Percentiles rank a stretch among this genome's conserved stretches.
Evolutionary conservation across 108 stramenopile species (phyloP).

Genomic region (Stephanodiscus triporus): DNA sequence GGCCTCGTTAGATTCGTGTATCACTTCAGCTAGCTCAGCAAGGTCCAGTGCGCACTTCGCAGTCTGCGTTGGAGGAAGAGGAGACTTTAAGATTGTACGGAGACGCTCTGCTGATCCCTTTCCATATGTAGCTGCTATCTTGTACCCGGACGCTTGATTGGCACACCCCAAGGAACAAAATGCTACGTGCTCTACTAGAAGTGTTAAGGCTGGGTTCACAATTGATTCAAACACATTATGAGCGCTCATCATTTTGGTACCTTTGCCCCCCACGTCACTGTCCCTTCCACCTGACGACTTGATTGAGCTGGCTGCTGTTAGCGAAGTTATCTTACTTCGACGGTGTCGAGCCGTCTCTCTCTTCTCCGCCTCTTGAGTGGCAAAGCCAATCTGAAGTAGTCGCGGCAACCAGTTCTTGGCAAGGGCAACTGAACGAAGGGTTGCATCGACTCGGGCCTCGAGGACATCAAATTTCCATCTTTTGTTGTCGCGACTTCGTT

Average conservation of each 20-base stretch:
- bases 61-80: conserved; percentile 81
- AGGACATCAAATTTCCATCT: conserved; percentile 90
- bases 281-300: conserved; percentile 7
- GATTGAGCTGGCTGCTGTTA: conserved; percentile 4
- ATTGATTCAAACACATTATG: conserved; percentile 71
- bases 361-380: conserved; percentile 85
- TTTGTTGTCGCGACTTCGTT: conserved; percentile 64
- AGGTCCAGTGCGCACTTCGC: conserved; percentile 82
- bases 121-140: conserved; percentile 72
- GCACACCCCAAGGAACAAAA: conserved; percentile 83
- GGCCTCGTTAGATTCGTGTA: conserved; percentile 56
- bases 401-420: conserved; percentile 80
- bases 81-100: conserved; percentile 63
- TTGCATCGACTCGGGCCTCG: conserved; percentile 76
- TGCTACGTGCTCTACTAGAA: conserved; percentile 76
- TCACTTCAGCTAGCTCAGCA: conserved; percentile 73
- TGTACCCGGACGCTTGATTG: conserved; percentile 69
- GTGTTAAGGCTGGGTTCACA: conserved; percentile 67
- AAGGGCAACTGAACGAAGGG: conserved; percentile 68
- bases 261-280: conserved; percentile 12
- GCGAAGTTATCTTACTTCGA: conserved; percentile 14
- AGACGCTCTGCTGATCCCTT: conserved; percentile 70
- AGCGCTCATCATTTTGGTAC: conserved; percentile 48
- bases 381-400: conserved; percentile 71
- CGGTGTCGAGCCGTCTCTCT: conserved; percentile 64